Base-by-base conservation (phyloP, 2,329 filamentous ascomycete genomes). In the Colletotrichum plurivorum region DNA sequence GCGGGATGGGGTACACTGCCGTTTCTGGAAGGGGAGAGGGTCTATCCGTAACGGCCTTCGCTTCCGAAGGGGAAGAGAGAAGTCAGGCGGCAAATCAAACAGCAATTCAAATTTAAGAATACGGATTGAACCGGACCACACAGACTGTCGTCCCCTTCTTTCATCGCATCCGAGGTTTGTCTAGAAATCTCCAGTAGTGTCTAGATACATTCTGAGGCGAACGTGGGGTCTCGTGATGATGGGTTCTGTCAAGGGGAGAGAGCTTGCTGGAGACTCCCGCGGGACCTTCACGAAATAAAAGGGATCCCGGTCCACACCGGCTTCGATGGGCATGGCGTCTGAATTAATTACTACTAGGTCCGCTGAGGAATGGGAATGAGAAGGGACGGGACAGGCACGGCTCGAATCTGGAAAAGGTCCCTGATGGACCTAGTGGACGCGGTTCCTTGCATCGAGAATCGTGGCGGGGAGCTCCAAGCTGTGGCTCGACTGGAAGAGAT, bases 241-340 rank as follows among this genome's bases (percentile, higher is more conserved):
- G 36, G 36, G 52, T n/a, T 60, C 43, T 4, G 13, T 22, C 43
- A 51, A 7, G 7, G 20, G 60, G 36, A 68, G 20, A 54, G 36
- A 68, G 53, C 61, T 51, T 54, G 53, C 52, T 57, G 39, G 64
- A 58, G 52, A 58, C 53, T 41, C 3, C 22, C 22, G 22, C 22
- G 22, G 22, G 31, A 36, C 13, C 31, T 36, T 65, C 13, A 51
- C 49, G 51, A 60, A 56, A 60, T 60, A 45, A 63, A 60, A 69
- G 54, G 54, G 61, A 69, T 36, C 66, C 61, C n/a, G 43, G 62
- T 68, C 61, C 46, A 60, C 55, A 9, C 36, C 58, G 27, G 27
- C 48, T 39, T 27, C 27, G 43, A 55, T 15, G 41, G 36, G 20
- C 55, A 55, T 52, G 62, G 62, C 55, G 56, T 54, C 66, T 67